phyloP scores from a whole-genome alignment of 345 rosid species.

The Citrus glauca region DNA sequence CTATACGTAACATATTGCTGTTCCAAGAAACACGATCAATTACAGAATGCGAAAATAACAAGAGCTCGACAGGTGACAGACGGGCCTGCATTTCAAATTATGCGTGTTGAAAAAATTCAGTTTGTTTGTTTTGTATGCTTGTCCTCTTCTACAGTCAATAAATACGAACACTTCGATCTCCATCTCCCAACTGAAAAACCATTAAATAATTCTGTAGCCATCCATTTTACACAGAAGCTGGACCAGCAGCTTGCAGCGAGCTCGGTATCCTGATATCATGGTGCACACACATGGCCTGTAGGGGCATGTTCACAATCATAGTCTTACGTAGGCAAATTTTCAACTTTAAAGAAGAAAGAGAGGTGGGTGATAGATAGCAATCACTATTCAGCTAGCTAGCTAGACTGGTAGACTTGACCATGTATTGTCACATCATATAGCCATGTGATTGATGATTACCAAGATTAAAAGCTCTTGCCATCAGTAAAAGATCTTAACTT shows the following conservation, averaged over 20 bases:
- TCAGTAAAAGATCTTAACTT: background rate
- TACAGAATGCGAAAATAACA: no score
- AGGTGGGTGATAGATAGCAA: background rate
- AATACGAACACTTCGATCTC: background rate
- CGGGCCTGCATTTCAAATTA: no score
- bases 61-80: no score
- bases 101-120: no score
- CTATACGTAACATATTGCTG: no score
- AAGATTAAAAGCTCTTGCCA: constrained; percentile 20
- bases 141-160: background rate
- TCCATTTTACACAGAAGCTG: background rate
- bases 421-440: constrained; percentile 54
- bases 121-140: no score
- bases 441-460: constrained; percentile 30
- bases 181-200: background rate
- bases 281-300: background rate
- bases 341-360: constrained; percentile 14
- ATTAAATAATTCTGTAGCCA: background rate
- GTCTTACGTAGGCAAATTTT: constrained; percentile 2
- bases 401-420: background rate
- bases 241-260: background rate
- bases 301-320: background rate
- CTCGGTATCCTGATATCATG: no score
- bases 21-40: no score
- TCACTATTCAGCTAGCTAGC: background rate